Evolutionary conservation across 805 yeast species (phyloP).

Genomic region (Saccharomycopsis lassenensis): DNA sequence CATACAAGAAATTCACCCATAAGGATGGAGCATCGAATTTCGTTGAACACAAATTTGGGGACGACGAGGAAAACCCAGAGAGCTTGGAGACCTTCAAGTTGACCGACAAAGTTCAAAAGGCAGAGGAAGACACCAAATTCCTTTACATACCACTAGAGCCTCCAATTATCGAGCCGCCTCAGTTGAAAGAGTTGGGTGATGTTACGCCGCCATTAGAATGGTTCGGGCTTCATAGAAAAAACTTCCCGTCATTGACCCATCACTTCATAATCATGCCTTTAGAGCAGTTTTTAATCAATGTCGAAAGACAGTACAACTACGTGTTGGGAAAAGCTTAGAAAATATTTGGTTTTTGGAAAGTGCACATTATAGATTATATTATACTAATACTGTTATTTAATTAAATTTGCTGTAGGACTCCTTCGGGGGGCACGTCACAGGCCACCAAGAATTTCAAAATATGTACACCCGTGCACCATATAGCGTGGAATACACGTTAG

Average conservation of each 20-base stretch:
- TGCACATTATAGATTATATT: too few species aligned
- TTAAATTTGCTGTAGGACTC: too few species aligned
- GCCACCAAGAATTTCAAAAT: too few species aligned
- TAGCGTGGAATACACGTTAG: too few species aligned
- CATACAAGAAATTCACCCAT: slow-evolving; percentile 21
- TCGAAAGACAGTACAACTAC: slow-evolving; percentile 36
- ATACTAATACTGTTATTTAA: too few species aligned
- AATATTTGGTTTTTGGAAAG: too few species aligned
- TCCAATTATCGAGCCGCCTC: slow-evolving; percentile 83
- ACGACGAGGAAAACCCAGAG: slow-evolving; percentile 31
- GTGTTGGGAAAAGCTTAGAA: slow-evolving; percentile 30
- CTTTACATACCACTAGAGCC: slow-evolving; percentile 54
- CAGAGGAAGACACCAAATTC: slow-evolving; percentile 26
- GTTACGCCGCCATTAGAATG: slow-evolving; percentile 98
- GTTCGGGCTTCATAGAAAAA: slow-evolving; percentile 87
- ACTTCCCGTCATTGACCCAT: slow-evolving; percentile 80
- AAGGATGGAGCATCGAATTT: slow-evolving; percentile 17
- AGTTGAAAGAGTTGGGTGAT: slow-evolving; percentile 80
- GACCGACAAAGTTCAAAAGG: slow-evolving; percentile 16
- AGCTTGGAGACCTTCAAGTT: slow-evolving; percentile 29
- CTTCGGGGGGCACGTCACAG: too few species aligned
- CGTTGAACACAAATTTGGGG: too few species aligned
- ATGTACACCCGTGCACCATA: too few species aligned
- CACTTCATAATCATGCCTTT: slow-evolving; percentile 63
- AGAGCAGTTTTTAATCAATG: slow-evolving; percentile 63